These are phyloP conservation scores for Solanum hybrid DNA, from an alignment of 305 asterid species.

Conservation along the genomic window DNA sequence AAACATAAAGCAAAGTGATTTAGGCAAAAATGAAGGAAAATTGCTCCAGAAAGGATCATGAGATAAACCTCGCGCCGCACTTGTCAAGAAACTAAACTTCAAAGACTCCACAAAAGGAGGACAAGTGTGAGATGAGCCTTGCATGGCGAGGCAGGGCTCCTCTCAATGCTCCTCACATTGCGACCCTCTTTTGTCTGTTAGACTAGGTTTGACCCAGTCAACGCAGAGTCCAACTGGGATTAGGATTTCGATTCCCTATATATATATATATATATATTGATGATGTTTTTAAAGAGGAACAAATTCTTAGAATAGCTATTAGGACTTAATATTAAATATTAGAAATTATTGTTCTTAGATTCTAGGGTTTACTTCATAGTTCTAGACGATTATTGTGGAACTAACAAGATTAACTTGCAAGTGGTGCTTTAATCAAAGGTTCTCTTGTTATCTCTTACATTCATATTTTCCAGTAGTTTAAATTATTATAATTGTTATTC, in stretches of 20 bases:
- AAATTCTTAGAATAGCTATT: neutral
- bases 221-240: neutral
- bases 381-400: neutral
- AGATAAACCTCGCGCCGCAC: neutral
- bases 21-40: neutral
- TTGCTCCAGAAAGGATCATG: neutral
- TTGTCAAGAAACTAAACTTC: neutral
- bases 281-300: neutral
- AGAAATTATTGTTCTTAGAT: neutral
- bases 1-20: neutral
- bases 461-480: neutral
- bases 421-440: neutral
- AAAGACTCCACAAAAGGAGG: neutral
- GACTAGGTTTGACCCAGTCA: neutral
- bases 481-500: too few species aligned
- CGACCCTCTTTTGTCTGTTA: neutral
- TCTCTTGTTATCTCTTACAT: neutral
- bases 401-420: neutral
- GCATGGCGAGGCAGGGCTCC: neutral
- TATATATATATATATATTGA: too few species aligned
- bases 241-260: too few species aligned
- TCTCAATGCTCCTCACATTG: neutral
- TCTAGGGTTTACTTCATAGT: neutral
- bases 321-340: neutral
- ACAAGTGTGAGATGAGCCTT: neutral